Conservation (phyloP, 148 eudicot species). For the Linanthus parryae region DNA sequence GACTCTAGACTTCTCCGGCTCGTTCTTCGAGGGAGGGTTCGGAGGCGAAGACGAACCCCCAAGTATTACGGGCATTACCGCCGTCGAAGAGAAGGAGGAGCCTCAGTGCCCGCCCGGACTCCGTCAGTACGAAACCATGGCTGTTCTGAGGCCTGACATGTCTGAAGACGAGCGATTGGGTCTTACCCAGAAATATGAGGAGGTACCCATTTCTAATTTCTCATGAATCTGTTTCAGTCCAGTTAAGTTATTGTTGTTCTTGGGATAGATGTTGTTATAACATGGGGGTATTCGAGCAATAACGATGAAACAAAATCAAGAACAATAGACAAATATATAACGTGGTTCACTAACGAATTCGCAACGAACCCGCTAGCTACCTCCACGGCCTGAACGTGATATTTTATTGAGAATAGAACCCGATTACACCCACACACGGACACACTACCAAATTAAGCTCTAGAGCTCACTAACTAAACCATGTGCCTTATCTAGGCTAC, state of each 20-base stretch:
- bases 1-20: slow-evolving; percentile 49
- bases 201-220: slow-evolving; percentile 28
- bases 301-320: no score
- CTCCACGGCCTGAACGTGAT: no score
- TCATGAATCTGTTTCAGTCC: background rate
- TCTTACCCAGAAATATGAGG: slow-evolving; percentile 77
- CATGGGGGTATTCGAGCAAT: no score
- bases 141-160: slow-evolving; percentile 81
- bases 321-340: no score
- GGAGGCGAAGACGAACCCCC: slow-evolving; percentile 44
- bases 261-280: background rate
- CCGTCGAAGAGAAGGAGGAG: slow-evolving; percentile 61
- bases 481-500: no score
- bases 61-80: slow-evolving; percentile 23
- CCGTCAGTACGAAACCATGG: slow-evolving; percentile 84
- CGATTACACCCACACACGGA: no score
- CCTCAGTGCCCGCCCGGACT: slow-evolving; percentile 87
- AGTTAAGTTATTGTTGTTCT: background rate
- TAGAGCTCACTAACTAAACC: no score
- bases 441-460: no score
- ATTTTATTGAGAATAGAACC: no score
- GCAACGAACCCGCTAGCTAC: no score
- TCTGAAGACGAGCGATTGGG: slow-evolving; percentile 84
- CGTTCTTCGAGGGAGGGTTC: slow-evolving; percentile 73
- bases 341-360: no score